These are phyloP conservation scores for Dendrocalamus latiflorus DNA, from an alignment of 202 grass and related monocot species.

Conservation along the genomic window DNA sequence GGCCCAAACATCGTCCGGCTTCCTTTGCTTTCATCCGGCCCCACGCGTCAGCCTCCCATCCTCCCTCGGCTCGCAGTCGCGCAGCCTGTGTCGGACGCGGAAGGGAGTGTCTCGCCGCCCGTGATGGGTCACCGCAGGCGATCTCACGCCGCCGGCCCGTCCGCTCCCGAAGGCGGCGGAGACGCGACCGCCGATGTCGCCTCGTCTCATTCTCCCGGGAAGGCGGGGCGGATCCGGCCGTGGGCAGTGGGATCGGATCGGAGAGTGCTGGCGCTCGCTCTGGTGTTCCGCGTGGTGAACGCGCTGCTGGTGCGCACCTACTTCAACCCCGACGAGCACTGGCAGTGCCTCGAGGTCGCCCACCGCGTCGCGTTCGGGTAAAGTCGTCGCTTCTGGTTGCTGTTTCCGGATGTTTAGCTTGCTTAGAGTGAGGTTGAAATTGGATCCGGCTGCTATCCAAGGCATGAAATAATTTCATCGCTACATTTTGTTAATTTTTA, in stretches of 20 bases:
- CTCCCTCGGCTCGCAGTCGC: not conserved
- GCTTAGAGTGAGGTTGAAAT: not conserved
- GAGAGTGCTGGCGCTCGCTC: conserved; percentile 48
- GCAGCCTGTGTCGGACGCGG: no score
- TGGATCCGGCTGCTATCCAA: not conserved
- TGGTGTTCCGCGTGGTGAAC: conserved; percentile 64
- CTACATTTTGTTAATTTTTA: not conserved
- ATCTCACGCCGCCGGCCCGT: not conserved
- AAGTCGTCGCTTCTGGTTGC: not conserved
- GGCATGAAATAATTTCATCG: not conserved
- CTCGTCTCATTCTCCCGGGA: not conserved
- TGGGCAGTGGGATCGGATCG: conserved; percentile 28
- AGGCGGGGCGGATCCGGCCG: not conserved
- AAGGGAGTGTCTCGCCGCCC: not conserved
- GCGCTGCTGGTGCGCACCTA: conserved; percentile 73
- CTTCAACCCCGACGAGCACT: conserved; percentile 97
- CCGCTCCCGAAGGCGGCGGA: not conserved
- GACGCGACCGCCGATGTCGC: not conserved
- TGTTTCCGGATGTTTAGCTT: not conserved
- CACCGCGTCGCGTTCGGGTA: conserved; percentile 84
- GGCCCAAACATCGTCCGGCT: not conserved
- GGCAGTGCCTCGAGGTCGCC: conserved; percentile 93
- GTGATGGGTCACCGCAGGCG: conserved; percentile 32
- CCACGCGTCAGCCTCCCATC: not conserved
- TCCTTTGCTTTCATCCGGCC: not conserved